A percentile compares a stretch with the other conserved stretches of the same genome.
Evolutionary conservation across 2,329 filamentous ascomycete species (phyloP).

Genomic region (Fusarium citri): DNA sequence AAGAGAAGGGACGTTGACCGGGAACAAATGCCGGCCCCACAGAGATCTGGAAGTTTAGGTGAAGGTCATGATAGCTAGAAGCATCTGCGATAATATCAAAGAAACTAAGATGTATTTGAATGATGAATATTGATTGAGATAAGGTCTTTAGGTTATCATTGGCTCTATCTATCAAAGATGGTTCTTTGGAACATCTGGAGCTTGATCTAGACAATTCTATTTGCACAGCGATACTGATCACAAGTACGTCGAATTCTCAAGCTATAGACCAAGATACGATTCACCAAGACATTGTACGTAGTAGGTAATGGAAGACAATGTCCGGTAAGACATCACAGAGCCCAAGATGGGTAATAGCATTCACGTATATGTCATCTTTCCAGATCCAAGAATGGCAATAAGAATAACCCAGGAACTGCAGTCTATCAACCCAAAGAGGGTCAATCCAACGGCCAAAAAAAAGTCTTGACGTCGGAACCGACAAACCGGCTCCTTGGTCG

Average conservation of each 20-base stretch:
- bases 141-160: not conserved
- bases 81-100: not conserved
- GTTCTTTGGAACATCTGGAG: not conserved
- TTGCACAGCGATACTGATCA: not conserved
- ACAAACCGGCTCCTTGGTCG: constrained; percentile 14
- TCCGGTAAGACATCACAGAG: constrained; percentile 21
- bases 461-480: constrained; percentile 25
- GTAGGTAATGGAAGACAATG: constrained; percentile 31
- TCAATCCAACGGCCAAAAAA: not conserved
- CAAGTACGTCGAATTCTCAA: not conserved
- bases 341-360: not conserved
- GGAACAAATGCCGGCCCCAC: constrained; percentile 43
- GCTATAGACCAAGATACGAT: not conserved
- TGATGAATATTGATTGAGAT: not conserved
- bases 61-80: not conserved
- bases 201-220: too few species aligned
- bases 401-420: constrained; percentile 6
- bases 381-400: not conserved
- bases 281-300: not conserved
- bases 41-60: constrained; percentile 1
- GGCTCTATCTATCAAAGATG: not conserved
- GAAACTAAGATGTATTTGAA: not conserved
- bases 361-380: not conserved
- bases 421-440: not conserved
- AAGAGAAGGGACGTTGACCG: constrained; percentile 36